phyloP scores from a whole-genome alignment of 257 asterid species.

The Przewalskia tangutica region DNA sequence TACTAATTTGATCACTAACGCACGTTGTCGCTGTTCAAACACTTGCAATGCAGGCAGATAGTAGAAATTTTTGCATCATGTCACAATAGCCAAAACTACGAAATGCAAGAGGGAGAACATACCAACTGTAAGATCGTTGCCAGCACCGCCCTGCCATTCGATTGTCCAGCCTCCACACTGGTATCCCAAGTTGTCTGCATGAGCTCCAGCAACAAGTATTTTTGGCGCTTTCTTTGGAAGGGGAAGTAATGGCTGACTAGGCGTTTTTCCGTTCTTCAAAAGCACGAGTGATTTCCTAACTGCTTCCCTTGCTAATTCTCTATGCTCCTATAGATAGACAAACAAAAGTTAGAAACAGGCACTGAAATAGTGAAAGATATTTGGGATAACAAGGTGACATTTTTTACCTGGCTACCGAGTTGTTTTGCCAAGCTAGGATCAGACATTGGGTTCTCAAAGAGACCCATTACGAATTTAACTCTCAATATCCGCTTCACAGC shows the following conservation, averaged over 20 bases:
- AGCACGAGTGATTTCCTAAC: conserved; percentile 82
- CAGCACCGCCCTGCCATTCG: conserved; percentile 66
- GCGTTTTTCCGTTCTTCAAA: conserved; percentile 53
- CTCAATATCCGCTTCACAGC: conserved; percentile 54
- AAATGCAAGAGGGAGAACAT: conserved; percentile 4
- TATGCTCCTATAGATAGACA: conserved; percentile 46
- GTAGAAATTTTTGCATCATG: neutral
- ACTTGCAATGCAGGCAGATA: neutral
- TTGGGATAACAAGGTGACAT: neutral
- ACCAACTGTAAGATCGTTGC: conserved; percentile 67
- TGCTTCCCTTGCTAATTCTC: conserved; percentile 91
- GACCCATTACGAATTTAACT: conserved; percentile 52
- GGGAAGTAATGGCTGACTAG: conserved; percentile 51
- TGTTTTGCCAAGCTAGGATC: conserved; percentile 46
- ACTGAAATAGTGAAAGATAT: neutral
- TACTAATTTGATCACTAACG: neutral
- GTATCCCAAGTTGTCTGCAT: conserved; percentile 77
- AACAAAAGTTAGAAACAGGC: neutral
- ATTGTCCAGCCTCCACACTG: conserved; percentile 98
- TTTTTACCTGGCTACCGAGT: conserved; percentile 44
- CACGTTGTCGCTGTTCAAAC: neutral
- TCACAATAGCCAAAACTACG: neutral
- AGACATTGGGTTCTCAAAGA: conserved; percentile 48
- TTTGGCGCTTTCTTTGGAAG: conserved; percentile 61
- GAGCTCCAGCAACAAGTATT: conserved; percentile 71